Evolutionary conservation across 2,329 filamentous ascomycete species (phyloP), one percentile per base, ranked within the genome.

Genomic region (Myriosclerotinia duriaeana): DNA sequence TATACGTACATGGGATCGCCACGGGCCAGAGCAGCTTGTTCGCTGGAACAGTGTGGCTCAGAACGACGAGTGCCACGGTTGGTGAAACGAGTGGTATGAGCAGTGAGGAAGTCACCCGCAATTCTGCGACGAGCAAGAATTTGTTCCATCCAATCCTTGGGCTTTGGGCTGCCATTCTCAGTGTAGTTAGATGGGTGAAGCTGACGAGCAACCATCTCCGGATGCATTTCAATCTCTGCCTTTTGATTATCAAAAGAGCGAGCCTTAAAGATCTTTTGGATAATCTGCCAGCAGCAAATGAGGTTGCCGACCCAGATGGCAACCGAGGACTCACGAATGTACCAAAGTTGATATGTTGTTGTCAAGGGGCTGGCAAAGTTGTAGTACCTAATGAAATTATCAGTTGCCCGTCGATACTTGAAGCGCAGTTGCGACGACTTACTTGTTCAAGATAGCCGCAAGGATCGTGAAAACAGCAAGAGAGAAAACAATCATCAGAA

Each of bases 401-500:
- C 30, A 62, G 22, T 38, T 7, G 8, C 26, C 12, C 20, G 34
- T 20, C 15, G 36, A 53, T 30, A 15, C 4, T 30, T 44, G n/a
- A 38, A 7, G 17, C 46, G 30, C 12, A n/a, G 7, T 17, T 34
- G 26, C 14, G 11, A 34, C 1, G 7, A 69, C 79, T 55, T 78
- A 76, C 71, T 82, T 82, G 17, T 79, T 83, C 17, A 87, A 77
- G 44, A 81, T 77, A 15, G 82, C 81, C 2, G 78, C 80, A n/a
- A 82, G 76, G 42, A 87, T 82, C 53, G 84, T 79, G 74, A 84
- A 84, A 62, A 81, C 74, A n/a, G 82, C 83, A 34, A 85, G 76
- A 3, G 77, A 76, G 71, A 84, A 84, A 38, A 83, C 75, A 6
- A 74, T 74, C 0, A 78, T 74, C 0, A 83, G 75, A 3, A 80